Conservation (phyloP, 768 basidiomycete genomes). For the Tulasnella sp. region DNA sequence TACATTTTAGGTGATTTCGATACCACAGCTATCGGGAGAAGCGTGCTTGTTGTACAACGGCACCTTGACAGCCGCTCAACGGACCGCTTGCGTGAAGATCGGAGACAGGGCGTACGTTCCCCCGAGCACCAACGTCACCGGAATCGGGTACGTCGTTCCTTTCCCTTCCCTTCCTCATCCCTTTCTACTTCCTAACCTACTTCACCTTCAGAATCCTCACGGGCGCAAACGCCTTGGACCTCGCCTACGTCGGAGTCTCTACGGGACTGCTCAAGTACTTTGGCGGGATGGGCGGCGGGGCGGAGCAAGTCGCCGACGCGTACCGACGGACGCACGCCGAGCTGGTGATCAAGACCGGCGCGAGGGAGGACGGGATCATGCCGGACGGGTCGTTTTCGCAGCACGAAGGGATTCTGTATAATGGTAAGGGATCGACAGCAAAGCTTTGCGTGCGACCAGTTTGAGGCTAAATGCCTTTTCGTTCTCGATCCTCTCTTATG, state of each 20-base stretch:
- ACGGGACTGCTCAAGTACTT: slow-evolving; percentile 20
- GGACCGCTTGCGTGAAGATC: slow-evolving; percentile 15
- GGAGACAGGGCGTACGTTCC: slow-evolving; percentile 16
- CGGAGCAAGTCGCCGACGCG: slow-evolving; percentile 46
- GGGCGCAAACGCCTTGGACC: slow-evolving; percentile 30
- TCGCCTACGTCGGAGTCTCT: slow-evolving; percentile 28
- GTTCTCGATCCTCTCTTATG: too few relatives aligned
- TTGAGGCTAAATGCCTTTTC: too few relatives aligned
- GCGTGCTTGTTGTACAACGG: slow-evolving; percentile 27
- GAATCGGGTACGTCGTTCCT: background rate
- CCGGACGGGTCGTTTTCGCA: slow-evolving; percentile 47
- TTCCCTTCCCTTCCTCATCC: background rate
- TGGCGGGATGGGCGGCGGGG: slow-evolving; percentile 13
- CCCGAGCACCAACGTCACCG: background rate
- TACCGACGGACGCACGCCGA: slow-evolving; percentile 54
- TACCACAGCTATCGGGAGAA: slow-evolving; percentile 24
- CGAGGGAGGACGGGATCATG: slow-evolving; percentile 55
- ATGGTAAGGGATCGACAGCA: too few relatives aligned
- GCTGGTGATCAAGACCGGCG: slow-evolving; percentile 41
- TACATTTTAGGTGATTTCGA: slow-evolving; percentile 6
- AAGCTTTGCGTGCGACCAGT: too few relatives aligned
- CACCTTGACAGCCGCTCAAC: slow-evolving; percentile 24
- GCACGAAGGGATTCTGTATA: slow-evolving; percentile 64
- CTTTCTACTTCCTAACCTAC: background rate
- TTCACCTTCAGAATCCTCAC: background rate